A percentile compares a stretch with the other conserved stretches of the same genome.
These are phyloP conservation scores for Dryadomyces quercus-mongolicae DNA, from an alignment of 2,329 filamentous ascomycete genomes.

Conservation along the genomic window DNA sequence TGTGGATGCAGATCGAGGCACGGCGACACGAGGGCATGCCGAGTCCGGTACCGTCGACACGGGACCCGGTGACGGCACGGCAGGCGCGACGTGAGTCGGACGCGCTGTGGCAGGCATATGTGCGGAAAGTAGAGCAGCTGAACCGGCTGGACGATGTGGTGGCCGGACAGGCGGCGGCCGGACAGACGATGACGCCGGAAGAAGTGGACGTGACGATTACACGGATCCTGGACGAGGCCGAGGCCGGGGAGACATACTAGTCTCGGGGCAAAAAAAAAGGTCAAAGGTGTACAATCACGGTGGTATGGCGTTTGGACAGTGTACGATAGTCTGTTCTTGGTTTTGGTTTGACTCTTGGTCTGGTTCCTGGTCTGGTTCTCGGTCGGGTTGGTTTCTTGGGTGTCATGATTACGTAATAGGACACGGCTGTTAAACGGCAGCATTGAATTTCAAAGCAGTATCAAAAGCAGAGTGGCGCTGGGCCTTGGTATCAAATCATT, in stretches of 20 bases:
- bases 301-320: background rate
- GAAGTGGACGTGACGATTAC: conserved; percentile 53
- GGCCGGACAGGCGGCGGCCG: conserved; percentile 60
- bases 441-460: too few species aligned
- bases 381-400: background rate
- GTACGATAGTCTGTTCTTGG: background rate
- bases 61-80: background rate
- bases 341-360: background rate
- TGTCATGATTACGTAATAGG: background rate
- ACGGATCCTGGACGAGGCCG: conserved; percentile 27
- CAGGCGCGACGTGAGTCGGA: conserved; percentile 10
- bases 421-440: background rate
- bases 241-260: too few species aligned
- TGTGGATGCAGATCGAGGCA: conserved; percentile 56
- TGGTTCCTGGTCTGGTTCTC: background rate
- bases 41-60: background rate
- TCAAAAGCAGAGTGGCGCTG: too few species aligned
- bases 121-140: conserved; percentile 14
- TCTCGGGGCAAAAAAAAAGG: too few species aligned
- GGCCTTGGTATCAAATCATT: background rate
- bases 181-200: conserved; percentile 49
- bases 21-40: conserved; percentile 29
- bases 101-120: conserved; percentile 12
- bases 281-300: background rate
- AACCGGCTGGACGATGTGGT: conserved; percentile 67